Percentiles rank a stretch among this genome's conserved stretches.
Evolutionary conservation across 306 rosid species (phyloP).

Genomic region (Fagus sylvatica): DNA sequence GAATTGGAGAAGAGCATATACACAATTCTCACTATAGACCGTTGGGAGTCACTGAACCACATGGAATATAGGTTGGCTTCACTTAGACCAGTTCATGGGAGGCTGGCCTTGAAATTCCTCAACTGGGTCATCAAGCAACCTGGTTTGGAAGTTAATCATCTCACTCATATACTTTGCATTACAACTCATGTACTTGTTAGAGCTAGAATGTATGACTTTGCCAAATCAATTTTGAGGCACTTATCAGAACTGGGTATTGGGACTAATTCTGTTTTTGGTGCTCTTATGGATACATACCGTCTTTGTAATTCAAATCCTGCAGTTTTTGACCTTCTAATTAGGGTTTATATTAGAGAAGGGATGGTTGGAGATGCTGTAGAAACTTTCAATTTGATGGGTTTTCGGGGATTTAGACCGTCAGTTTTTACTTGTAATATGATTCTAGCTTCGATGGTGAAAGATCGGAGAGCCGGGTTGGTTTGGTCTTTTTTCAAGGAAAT

Average conservation of each 20-base stretch:
- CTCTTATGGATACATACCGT: constrained; percentile 71
- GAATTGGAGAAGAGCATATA: constrained; percentile 74
- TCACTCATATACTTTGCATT: constrained; percentile 54
- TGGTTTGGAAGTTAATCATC: constrained; percentile 61
- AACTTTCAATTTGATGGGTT: constrained; percentile 58
- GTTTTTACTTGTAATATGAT: constrained; percentile 76
- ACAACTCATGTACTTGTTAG: constrained; percentile 71
- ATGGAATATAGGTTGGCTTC: constrained; percentile 68
- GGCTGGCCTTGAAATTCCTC: constrained; percentile 67
- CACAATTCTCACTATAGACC: constrained; percentile 61
- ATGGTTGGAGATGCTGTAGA: constrained; percentile 59
- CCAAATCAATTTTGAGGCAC: constrained; percentile 53
- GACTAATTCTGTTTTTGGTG: constrained; percentile 47
- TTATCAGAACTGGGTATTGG: constrained; percentile 47
- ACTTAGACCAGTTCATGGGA: constrained; percentile 83
- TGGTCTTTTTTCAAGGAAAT: constrained; percentile 69
- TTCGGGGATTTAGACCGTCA: constrained; percentile 64
- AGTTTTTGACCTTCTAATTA: constrained; percentile 69
- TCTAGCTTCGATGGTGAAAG: constrained; percentile 61
- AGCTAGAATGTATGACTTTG: constrained; percentile 70
- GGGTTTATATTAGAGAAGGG: constrained; percentile 58
- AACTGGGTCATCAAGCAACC: constrained; percentile 68
- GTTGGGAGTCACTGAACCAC: constrained; percentile 76
- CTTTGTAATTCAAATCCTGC: constrained; percentile 75
- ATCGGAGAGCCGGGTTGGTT: constrained; percentile 39